phyloP scores from a whole-genome alignment of 768 basidiomycete genomes.

The Tulasnella sp. region DNA sequence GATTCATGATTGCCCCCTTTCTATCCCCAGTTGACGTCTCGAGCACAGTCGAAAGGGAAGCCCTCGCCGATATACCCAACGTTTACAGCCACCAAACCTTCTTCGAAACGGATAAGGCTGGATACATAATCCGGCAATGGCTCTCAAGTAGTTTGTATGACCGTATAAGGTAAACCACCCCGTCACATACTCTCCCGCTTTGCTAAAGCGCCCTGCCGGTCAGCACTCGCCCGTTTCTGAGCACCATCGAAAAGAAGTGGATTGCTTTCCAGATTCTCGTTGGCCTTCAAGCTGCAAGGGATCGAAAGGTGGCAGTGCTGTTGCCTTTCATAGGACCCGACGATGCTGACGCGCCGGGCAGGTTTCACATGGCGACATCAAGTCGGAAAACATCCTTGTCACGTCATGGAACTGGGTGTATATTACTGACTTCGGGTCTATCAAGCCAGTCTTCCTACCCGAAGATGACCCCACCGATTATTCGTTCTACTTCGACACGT shows the following conservation, averaged over 20 bases:
- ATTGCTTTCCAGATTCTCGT: slow-evolving; percentile 86
- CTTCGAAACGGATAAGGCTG: slow-evolving; percentile 91
- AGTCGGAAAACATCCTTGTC: slow-evolving; percentile 91
- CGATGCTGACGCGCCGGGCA: slow-evolving; percentile 23
- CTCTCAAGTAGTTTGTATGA: slow-evolving; percentile 90
- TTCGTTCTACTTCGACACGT: slow-evolving; percentile 95
- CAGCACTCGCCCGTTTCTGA: slow-evolving; percentile 93
- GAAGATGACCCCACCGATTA: slow-evolving; percentile 96
- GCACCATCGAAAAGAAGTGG: slow-evolving; percentile 92
- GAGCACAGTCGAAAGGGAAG: slow-evolving; percentile 65
- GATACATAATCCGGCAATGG: slow-evolving; percentile 92
- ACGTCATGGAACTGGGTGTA: slow-evolving; percentile 95
- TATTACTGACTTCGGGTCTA: slow-evolving; percentile 83
- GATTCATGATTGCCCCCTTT: background rate
- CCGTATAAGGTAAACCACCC: slow-evolving; percentile 67
- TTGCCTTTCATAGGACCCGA: background rate
- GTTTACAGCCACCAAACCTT: slow-evolving; percentile 81
- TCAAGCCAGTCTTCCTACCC: slow-evolving; percentile 91
- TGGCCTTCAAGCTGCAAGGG: slow-evolving; percentile 69
- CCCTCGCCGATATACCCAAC: slow-evolving; percentile 72
- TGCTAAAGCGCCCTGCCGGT: background rate
- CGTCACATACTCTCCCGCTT: background rate
- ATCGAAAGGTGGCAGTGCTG: slow-evolving; percentile 38
- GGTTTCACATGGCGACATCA: slow-evolving; percentile 95
- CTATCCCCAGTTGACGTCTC: slow-evolving; percentile 4